Conservation (phyloP, 805 yeast species). For the Alloascoidea hylecoeti region DNA sequence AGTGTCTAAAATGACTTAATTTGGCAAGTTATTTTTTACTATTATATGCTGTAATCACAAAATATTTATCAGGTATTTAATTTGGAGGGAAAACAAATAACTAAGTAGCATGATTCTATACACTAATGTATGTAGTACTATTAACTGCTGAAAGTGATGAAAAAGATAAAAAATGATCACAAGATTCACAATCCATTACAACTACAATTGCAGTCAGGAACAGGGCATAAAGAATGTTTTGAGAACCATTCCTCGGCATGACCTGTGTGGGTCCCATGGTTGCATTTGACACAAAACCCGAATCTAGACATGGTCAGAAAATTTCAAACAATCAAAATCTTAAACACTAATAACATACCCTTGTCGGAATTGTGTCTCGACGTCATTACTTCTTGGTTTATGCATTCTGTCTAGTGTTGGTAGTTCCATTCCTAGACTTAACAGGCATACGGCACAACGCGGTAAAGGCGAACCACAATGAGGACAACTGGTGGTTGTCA, state of each 20-base stretch:
- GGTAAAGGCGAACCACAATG: slow-evolving; percentile 85
- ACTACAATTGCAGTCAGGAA: slow-evolving; percentile 80
- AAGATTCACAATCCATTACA: slow-evolving; percentile 55
- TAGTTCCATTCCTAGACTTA: slow-evolving; percentile 46
- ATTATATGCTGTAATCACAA: too few species aligned
- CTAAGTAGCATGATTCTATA: too few species aligned
- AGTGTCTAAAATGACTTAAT: too few species aligned
- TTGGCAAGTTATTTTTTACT: too few species aligned
- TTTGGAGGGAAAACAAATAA: too few species aligned
- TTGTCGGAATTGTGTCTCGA: not conserved
- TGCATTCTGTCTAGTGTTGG: slow-evolving; percentile 11
- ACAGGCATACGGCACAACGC: slow-evolving; percentile 77
- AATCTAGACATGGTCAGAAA: too few species aligned
- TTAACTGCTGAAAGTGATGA: too few species aligned
- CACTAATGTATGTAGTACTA: too few species aligned
- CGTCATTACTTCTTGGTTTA: slow-evolving; percentile 4
- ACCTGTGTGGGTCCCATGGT: slow-evolving; percentile 89
- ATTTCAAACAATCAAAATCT: too few species aligned
- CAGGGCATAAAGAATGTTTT: slow-evolving; percentile 80
- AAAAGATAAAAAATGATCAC: too few species aligned
- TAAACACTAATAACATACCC: not conserved
- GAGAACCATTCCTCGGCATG: slow-evolving; percentile 96
- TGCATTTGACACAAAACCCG: slow-evolving; percentile 80
- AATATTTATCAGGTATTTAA: too few species aligned
- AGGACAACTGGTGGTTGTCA: slow-evolving; percentile 35